A percentile compares a stretch with the other conserved stretches of the same genome.
Conservation (phyloP, 768 basidiomycete genomes). For the Hortiboletus flavorubellus region DNA sequence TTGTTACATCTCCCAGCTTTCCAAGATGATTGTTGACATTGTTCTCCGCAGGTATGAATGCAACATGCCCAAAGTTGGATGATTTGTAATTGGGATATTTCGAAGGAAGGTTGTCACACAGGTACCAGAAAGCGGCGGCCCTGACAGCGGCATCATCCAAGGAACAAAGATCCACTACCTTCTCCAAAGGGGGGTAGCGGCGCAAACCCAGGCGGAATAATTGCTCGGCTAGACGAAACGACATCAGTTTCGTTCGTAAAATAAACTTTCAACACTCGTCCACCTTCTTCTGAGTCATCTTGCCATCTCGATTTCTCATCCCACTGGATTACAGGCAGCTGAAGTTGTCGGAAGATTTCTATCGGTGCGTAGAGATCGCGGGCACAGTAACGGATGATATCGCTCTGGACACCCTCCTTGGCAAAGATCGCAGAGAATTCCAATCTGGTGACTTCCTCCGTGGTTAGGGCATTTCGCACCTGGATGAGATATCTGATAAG, state of each 20-base stretch:
- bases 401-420: background rate
- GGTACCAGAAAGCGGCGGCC: background rate
- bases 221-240: background rate
- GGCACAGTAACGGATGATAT: background rate
- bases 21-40: background rate
- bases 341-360: background rate
- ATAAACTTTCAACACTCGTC: no score
- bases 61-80: background rate
- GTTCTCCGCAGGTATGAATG: background rate
- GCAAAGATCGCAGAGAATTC: background rate
- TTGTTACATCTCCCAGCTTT: background rate
- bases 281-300: background rate
- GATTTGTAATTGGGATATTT: background rate
- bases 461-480: background rate
- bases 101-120: background rate
- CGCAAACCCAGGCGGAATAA: background rate
- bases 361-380: background rate
- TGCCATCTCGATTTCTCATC: background rate
- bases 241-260: no score
- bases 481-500: background rate
- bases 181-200: background rate
- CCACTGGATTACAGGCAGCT: background rate
- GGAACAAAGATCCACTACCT: background rate
- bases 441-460: background rate
- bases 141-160: background rate